These are phyloP conservation scores for Domatiomyces catenatus DNA, from an alignment of 2,329 filamentous ascomycete species.

Conservation along the genomic window DNA sequence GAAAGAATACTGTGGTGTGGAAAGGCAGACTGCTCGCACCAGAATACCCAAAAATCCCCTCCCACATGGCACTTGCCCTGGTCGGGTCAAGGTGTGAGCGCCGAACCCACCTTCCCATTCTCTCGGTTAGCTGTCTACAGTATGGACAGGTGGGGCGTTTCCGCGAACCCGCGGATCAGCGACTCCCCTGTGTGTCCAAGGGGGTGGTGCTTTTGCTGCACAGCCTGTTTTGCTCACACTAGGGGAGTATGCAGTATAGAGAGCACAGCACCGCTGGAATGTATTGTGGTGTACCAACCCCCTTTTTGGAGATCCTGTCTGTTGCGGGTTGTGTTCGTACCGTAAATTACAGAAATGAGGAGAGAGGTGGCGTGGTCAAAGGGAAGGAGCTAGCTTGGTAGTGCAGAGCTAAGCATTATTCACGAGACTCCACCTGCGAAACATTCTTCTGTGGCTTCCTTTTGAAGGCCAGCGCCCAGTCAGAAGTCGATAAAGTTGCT, in stretches of 20 bases:
- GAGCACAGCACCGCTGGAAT: too few relatives aligned
- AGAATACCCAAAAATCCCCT: not conserved
- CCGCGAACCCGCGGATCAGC: not conserved
- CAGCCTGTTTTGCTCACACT: not conserved
- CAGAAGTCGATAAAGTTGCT: not conserved
- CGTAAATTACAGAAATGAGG: not conserved
- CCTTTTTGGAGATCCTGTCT: not conserved
- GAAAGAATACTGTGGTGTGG: too few relatives aligned
- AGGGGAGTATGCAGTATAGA: not conserved
- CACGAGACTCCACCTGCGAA: not conserved
- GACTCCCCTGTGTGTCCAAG: not conserved
- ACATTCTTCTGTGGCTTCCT: not conserved
- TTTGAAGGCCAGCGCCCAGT: not conserved
- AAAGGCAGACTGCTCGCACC: not conserved
- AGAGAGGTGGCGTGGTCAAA: not conserved
- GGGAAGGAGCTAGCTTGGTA: not conserved
- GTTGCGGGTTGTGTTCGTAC: not conserved
- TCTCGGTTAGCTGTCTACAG: not conserved
- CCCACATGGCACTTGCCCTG: not conserved
- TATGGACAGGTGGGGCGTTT: not conserved
- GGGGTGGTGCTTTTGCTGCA: not conserved
- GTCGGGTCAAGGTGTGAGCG: not conserved
- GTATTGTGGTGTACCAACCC: too few relatives aligned
- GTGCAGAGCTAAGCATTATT: not conserved
- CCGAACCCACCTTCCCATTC: not conserved